Evolutionary conservation across 352 stramenopile genomes (phyloP), one percentile per base, ranked within the genome.

Genomic region (Globisporangium splendens): DNA sequence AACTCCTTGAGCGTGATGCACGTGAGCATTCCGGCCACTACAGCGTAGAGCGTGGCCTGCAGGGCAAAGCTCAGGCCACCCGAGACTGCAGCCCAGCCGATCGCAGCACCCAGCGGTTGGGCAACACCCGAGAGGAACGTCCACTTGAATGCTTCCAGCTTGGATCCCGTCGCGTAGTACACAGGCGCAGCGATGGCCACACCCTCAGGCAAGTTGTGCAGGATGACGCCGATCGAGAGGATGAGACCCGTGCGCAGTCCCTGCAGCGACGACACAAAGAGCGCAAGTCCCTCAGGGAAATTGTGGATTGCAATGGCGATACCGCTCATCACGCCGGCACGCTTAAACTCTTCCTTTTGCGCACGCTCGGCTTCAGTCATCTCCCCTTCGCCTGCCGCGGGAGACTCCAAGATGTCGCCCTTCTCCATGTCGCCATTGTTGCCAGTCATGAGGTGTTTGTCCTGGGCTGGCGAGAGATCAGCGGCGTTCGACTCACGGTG

Each of bases 131-230:
- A 89, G 10, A 98, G 55, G 17, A 86, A 55, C 12, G 87, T 93
- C 91, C 90, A 98, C 48, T 89, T 72, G 70, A 98, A 98, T 6
- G 89, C 94, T 56, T 97, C 88, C 57, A 71, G 72, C 15, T 93
- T 81, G 69, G 86, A 96, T 21, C 93, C 93, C 20, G 95, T 98
- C 12, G 93, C 91, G 66, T 97, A 98, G 75, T 98, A 99, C 31
- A 99, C 89, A 11, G 96, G 95, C 20, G 98, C 83, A 24, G 93
- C 88, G 33, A 98, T 89, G 57, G 89, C 96, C 15, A 98, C 58
- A 15, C 96, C 96, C 58, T 99, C 96, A 2, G 95, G 95, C 54
- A 99, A 91, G 68, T 99, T 99, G 74, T 99, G 96, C 44, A 98
- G 84, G 3, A 87, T 93, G 66, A 99, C 98, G 38, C 88, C 94